These are phyloP conservation scores for Fusarium robinianum DNA, from an alignment of 2,329 filamentous ascomycete genomes.

Conservation along the genomic window DNA sequence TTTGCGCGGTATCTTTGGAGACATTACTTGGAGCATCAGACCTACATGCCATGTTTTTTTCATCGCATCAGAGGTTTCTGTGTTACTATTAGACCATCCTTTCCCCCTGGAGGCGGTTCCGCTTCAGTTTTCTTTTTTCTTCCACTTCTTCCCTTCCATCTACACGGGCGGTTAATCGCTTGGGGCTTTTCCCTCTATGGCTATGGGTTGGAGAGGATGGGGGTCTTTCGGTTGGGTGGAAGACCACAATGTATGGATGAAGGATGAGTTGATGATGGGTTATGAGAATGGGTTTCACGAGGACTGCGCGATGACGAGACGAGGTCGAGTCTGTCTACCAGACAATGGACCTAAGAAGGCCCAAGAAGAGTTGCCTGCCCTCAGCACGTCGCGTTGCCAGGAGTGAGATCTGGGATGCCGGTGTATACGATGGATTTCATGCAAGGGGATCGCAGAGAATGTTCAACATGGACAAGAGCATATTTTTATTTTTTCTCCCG, in stretches of 20 bases:
- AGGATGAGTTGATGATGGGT: constrained; percentile 28
- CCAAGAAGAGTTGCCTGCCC: too few relatives aligned
- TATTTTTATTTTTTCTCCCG: neutral
- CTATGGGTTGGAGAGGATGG: constrained; percentile 9
- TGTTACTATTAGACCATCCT: constrained; percentile 32
- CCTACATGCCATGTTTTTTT: constrained; percentile 9
- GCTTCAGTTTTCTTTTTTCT: constrained; percentile 12
- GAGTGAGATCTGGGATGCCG: constrained; percentile 4
- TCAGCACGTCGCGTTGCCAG: constrained; percentile 1
- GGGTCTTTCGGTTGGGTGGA: constrained; percentile 8
- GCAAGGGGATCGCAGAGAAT: constrained; percentile 8
- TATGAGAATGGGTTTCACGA: constrained; percentile 14
- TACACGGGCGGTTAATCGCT: constrained; percentile 29
- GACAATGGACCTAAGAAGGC: too few relatives aligned
- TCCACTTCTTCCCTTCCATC: constrained; percentile 4
- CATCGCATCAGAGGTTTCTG: constrained; percentile 21
- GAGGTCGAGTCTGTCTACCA: too few relatives aligned
- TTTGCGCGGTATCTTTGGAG: constrained; percentile 23
- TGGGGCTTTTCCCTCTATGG: constrained; percentile 16
- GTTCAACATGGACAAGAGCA: constrained; percentile 13
- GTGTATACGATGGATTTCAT: constrained; percentile 9
- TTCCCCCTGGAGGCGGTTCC: constrained; percentile 22
- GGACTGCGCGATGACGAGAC: constrained; percentile 14
- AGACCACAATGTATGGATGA: constrained; percentile 17
- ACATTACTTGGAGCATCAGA: constrained; percentile 24